Evolutionary conservation across 441 rosid species (phyloP).

Genomic region (Adansonia grandidieri): DNA sequence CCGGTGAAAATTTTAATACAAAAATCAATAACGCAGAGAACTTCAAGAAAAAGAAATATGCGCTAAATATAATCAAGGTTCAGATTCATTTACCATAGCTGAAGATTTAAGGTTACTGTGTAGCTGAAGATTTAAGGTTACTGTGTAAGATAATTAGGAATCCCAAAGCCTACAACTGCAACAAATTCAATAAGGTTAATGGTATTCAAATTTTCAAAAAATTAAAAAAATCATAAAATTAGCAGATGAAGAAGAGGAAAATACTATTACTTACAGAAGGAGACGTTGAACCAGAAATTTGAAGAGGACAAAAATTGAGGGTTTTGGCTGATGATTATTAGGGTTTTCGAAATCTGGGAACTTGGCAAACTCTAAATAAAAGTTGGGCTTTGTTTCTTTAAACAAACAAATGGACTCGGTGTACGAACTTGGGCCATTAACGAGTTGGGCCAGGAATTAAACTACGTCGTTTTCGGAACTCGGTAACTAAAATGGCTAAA

Average conservation of each 20-base stretch:
- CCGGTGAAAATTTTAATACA: background rate
- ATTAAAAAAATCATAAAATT: background rate
- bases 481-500: too few relatives aligned
- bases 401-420: background rate
- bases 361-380: too few relatives aligned
- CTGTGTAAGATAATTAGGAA: background rate
- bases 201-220: background rate
- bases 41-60: background rate
- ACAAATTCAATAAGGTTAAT: background rate
- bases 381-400: background rate
- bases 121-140: background rate
- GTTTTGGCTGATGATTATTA: background rate
- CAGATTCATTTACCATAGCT: conserved; percentile 22
- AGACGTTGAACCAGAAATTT: background rate
- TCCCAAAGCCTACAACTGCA: conserved; percentile 14
- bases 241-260: background rate
- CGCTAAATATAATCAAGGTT: background rate
- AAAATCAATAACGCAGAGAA: conserved; percentile 9
- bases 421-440: background rate
- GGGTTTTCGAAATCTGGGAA: conserved; percentile 6
- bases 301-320: background rate
- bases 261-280: background rate
- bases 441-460: background rate
- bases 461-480: too few relatives aligned
- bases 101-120: too few relatives aligned